Evolutionary conservation across 2,329 filamentous ascomycete genomes (phyloP).

Genomic region (Sarocladium brachiariae): DNA sequence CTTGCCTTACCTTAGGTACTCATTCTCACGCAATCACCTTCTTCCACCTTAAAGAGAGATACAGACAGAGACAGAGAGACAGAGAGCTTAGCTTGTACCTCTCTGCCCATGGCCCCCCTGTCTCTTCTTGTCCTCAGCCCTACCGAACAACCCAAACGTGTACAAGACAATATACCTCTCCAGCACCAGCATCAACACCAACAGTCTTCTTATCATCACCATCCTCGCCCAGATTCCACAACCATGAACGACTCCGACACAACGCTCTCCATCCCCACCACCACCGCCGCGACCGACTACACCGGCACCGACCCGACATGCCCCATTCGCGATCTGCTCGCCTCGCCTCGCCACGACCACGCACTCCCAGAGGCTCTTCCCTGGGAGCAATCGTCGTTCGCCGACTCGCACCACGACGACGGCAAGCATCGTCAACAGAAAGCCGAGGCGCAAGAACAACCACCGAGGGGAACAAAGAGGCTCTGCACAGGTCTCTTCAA

Average conservation of each 20-base stretch:
- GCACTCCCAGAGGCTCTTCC: neutral
- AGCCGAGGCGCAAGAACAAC: neutral
- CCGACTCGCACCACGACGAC: neutral
- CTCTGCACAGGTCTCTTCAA: conserved; percentile 5
- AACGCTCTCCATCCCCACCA: conserved; percentile 24
- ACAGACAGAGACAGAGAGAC: no score
- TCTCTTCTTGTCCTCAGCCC: neutral
- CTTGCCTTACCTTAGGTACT: no score
- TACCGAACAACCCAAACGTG: neutral
- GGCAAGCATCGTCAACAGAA: neutral
- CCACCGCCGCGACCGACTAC: conserved; percentile 25
- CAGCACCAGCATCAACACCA: conserved; percentile 1
- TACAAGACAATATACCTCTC: no score
- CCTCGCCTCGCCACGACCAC: conserved; percentile 11
- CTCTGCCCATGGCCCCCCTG: no score
- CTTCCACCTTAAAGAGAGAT: no score
- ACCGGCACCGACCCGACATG: conserved; percentile 21
- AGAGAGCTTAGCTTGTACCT: no score
- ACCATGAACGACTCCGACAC: conserved; percentile 21
- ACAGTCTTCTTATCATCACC: neutral
- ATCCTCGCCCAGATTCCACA: conserved; percentile 11
- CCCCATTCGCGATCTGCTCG: conserved; percentile 1
- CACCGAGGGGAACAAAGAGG: neutral
- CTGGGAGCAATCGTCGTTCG: neutral
- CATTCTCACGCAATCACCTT: no score